Evolutionary conservation across 305 asterid genomes (phyloP).

Genomic region (Fraxinus greggii): DNA sequence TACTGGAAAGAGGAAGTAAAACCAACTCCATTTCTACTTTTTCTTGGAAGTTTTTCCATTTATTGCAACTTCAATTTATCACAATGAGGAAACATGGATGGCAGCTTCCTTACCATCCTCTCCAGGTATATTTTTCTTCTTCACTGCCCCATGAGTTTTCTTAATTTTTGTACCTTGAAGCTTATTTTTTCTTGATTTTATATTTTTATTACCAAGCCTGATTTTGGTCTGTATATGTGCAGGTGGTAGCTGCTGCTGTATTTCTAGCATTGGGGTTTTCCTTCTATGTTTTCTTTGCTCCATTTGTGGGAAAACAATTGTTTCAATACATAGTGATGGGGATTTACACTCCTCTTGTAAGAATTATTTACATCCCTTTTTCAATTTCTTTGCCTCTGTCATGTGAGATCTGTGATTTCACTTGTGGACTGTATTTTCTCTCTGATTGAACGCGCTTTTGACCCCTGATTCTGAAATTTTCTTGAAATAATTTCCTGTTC

Average conservation of each 20-base stretch:
- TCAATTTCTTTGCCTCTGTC: constrained; percentile 17
- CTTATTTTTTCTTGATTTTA: not conserved
- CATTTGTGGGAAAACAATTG: constrained; percentile 84
- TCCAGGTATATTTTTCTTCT: constrained; percentile 57
- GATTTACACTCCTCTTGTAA: constrained; percentile 75
- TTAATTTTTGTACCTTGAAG: not conserved
- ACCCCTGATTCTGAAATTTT: constrained; percentile 11
- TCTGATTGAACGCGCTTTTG: constrained; percentile 33
- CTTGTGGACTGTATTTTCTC: constrained; percentile 17
- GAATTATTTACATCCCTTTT: not conserved
- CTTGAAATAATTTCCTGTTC: not conserved
- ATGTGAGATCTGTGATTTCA: constrained; percentile 37
- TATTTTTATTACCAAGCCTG: constrained; percentile 11
- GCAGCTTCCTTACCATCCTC: constrained; percentile 99
- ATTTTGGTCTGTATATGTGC: constrained; percentile 30
- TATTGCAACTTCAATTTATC: constrained; percentile 22
- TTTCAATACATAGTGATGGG: constrained; percentile 84
- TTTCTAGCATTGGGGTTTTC: constrained; percentile 97
- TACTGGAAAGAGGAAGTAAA: constrained; percentile 28
- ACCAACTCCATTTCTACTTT: constrained; percentile 20
- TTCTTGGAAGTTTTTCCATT: constrained; percentile 29
- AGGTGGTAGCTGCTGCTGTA: constrained; percentile 99
- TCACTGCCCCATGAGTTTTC: not conserved
- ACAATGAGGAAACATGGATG: constrained; percentile 97
- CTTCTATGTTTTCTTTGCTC: constrained; percentile 97